Evolutionary conservation across 2,329 filamentous ascomycete species (phyloP).

Genomic region (Corynespora cassiicola): DNA sequence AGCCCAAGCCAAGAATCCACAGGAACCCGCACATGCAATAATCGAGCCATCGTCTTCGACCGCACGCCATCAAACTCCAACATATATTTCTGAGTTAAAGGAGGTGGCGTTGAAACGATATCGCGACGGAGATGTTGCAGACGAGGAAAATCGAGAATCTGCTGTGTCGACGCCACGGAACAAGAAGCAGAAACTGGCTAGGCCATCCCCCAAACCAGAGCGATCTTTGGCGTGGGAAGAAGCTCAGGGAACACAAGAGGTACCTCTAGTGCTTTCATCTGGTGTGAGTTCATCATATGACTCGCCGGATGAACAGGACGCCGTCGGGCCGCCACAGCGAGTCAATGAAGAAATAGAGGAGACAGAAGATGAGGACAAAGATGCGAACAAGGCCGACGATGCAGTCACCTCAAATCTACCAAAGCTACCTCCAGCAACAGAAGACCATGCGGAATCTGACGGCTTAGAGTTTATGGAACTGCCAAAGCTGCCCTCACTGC

Average conservation of each 20-base stretch:
- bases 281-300: slow-evolving; percentile 14
- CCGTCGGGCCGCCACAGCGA: slow-evolving; percentile 4
- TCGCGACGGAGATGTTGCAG: slow-evolving; percentile 9
- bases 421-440: too few species aligned
- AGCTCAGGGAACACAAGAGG: slow-evolving; percentile 14
- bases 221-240: too few species aligned
- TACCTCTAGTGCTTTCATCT: slow-evolving; percentile 32
- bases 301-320: slow-evolving; percentile 7
- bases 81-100: slow-evolving; percentile 25
- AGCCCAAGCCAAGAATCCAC: too few species aligned
- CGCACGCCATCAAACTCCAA: slow-evolving; percentile 28
- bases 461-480: slow-evolving; percentile 10
- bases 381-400: slow-evolving; percentile 3
- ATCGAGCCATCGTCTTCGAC: slow-evolving; percentile 28
- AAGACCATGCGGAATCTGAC: too few species aligned
- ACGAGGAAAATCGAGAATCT: slow-evolving; percentile 5
- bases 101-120: slow-evolving; percentile 27
- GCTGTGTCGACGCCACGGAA: neutral
- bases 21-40: too few species aligned
- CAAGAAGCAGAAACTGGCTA: neutral
- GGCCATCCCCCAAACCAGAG: neutral
- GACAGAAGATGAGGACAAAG: slow-evolving; percentile 5
- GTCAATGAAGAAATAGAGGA: too few species aligned
- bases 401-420: slow-evolving; percentile 19
- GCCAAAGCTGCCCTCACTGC: neutral